These are phyloP conservation scores for Phytophthora boehmeriae DNA, from an alignment of 352 stramenopile genomes.

Conservation along the genomic window DNA sequence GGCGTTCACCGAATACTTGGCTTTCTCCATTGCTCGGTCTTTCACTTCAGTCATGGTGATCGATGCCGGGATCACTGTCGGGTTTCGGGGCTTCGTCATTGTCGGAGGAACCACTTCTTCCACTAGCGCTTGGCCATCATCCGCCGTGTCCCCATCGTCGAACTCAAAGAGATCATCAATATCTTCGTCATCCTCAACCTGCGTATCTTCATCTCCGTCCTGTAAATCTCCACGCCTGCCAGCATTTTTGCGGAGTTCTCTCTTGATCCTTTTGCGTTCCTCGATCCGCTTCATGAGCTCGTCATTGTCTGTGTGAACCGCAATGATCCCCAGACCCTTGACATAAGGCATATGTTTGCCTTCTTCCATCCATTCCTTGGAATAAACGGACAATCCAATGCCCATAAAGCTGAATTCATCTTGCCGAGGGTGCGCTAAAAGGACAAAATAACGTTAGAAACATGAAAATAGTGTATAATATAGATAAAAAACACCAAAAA, in stretches of 20 bases:
- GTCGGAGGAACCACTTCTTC: slow-evolving; percentile 47
- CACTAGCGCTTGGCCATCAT: slow-evolving; percentile 45
- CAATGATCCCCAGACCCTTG: slow-evolving; percentile 56
- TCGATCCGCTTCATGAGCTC: slow-evolving; percentile 70
- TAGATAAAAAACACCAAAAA: slow-evolving; percentile 8
- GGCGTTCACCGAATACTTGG: slow-evolving; percentile 53
- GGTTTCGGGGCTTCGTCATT: slow-evolving; percentile 47
- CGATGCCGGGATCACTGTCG: slow-evolving; percentile 48
- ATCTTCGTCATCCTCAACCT: slow-evolving; percentile 44
- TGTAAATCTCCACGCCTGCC: slow-evolving; percentile 41
- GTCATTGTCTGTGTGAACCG: slow-evolving; percentile 46
- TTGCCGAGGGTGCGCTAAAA: slow-evolving; percentile 40
- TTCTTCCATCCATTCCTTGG: slow-evolving; percentile 59
- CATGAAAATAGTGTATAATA: slow-evolving; percentile 7
- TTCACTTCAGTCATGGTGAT: slow-evolving; percentile 48
- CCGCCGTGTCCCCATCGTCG: slow-evolving; percentile 34
- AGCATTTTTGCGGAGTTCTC: slow-evolving; percentile 43
- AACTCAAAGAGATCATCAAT: slow-evolving; percentile 51
- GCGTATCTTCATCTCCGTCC: slow-evolving; percentile 36
- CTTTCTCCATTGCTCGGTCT: slow-evolving; percentile 45
- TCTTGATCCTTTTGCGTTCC: slow-evolving; percentile 68
- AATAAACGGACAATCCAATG: slow-evolving; percentile 69
- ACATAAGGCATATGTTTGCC: slow-evolving; percentile 61
- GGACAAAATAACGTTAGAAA: slow-evolving; percentile 12
- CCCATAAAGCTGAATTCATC: slow-evolving; percentile 69